Percentiles rank a stretch among this genome's conserved stretches.
Evolutionary conservation across 345 rosid species (phyloP).

Genomic region (Hibiscus trionum): DNA sequence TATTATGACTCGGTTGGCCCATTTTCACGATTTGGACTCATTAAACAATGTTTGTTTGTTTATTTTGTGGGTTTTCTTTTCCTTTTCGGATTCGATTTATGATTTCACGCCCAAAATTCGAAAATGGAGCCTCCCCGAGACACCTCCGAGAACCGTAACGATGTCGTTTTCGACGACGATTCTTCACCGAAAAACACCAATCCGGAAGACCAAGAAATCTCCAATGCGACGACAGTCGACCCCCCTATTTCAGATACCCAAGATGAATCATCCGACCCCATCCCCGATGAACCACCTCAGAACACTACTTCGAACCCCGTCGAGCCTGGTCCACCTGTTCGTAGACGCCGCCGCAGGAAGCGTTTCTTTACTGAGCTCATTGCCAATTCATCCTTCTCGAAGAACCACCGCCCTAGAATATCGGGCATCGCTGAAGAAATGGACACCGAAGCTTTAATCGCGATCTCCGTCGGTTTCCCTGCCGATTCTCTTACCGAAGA

Average conservation of each 20-base stretch:
- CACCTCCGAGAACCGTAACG: conserved; percentile 30
- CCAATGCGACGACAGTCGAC: conserved; percentile 26
- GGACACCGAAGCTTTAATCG: conserved; percentile 71
- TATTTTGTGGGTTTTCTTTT: too few relatives aligned
- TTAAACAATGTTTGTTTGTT: too few relatives aligned
- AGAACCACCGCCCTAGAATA: conserved; percentile 46
- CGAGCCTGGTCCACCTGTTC: conserved; percentile 44
- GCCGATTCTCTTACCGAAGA: conserved; percentile 88
- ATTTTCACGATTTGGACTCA: neutral
- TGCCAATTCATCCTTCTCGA: conserved; percentile 52
- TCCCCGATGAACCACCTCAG: conserved; percentile 37
- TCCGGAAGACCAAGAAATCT: conserved; percentile 25
- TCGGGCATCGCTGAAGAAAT: conserved; percentile 56
- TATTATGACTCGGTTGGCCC: neutral
- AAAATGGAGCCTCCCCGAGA: conserved; percentile 12
- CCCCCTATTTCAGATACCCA: conserved; percentile 51
- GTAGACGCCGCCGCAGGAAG: conserved; percentile 74
- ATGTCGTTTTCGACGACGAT: conserved; percentile 37
- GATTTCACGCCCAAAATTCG: neutral
- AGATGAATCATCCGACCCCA: conserved; percentile 67
- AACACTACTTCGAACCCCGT: conserved; percentile 32
- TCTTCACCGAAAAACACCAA: conserved; percentile 37
- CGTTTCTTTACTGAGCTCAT: conserved; percentile 87
- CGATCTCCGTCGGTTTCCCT: conserved; percentile 86
- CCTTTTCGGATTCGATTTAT: too few relatives aligned